Percentiles rank a stretch among this genome's conserved stretches.
These are phyloP conservation scores for Penicillium angulare DNA, from an alignment of 495 filamentous ascomycete species.

Conservation along the genomic window DNA sequence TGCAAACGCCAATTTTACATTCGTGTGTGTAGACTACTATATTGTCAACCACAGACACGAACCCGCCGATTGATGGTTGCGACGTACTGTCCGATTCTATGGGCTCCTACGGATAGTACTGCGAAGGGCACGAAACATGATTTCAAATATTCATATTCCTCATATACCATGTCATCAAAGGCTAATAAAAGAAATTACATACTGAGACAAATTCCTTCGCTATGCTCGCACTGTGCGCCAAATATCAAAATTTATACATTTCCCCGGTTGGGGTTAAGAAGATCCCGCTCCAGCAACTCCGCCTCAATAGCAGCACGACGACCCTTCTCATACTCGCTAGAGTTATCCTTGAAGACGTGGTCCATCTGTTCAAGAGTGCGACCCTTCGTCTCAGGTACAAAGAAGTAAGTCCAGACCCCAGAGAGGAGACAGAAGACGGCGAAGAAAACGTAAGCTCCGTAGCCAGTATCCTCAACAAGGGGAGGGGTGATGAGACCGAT, in stretches of 20 bases:
- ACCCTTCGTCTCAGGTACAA: conserved; percentile 59
- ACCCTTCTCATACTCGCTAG: conserved; percentile 37
- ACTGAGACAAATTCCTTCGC: neutral
- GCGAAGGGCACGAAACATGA: too few relatives aligned
- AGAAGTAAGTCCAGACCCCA: conserved; percentile 51
- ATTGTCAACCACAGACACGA: too few relatives aligned
- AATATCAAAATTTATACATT: neutral
- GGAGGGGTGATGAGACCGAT: conserved; percentile 55
- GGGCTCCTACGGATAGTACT: too few relatives aligned
- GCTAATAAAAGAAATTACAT: neutral
- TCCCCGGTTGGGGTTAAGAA: neutral
- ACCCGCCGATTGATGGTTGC: too few relatives aligned
- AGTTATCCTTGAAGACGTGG: conserved; percentile 48
- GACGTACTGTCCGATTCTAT: too few relatives aligned
- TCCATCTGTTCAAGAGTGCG: conserved; percentile 60
- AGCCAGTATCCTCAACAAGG: conserved; percentile 53
- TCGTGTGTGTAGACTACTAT: too few relatives aligned
- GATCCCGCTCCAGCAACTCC: conserved; percentile 10
- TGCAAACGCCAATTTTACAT: too few relatives aligned
- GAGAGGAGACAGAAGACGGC: conserved; percentile 56
- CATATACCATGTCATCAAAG: too few relatives aligned
- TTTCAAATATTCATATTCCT: too few relatives aligned
- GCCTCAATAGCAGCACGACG: conserved; percentile 38
- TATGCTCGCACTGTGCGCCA: neutral
- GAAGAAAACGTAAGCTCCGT: conserved; percentile 57